phyloP scores from a whole-genome alignment of 1,284 basidiomycete species.

The Microbotryomycetes sp. region DNA sequence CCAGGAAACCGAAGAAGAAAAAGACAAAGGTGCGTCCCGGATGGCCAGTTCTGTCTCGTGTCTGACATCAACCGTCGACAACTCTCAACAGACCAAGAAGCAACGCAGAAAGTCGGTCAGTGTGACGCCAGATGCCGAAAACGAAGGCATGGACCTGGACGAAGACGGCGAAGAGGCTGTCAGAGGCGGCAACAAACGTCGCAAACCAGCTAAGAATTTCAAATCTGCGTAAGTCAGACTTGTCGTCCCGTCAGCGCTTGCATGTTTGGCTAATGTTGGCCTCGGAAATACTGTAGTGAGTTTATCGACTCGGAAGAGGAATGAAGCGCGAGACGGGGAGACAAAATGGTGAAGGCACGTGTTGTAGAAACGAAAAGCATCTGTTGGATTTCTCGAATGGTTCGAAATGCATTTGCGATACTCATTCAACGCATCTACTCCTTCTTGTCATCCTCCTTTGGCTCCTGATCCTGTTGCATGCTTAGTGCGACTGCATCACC shows the following conservation, averaged over 20 bases:
- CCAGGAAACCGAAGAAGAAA: conserved; percentile 43
- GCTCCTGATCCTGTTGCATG: not conserved
- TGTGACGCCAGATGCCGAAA: not conserved
- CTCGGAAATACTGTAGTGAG: conserved; percentile 5
- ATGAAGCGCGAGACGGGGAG: too few relatives aligned
- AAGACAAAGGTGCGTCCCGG: conserved; percentile 28
- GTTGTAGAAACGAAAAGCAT: too few relatives aligned
- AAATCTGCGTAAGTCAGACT: conserved; percentile 23
- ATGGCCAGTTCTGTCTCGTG: not conserved
- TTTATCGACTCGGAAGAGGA: conserved; percentile 24
- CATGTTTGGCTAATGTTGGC: not conserved
- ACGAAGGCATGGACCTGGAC: conserved; percentile 22
- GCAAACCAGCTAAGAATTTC: conserved; percentile 10
- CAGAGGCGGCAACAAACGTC: conserved; percentile 14
- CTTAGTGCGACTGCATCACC: not conserved
- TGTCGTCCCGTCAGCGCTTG: not conserved
- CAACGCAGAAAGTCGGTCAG: conserved; percentile 4
- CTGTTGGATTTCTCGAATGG: too few relatives aligned
- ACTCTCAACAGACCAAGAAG: conserved; percentile 10
- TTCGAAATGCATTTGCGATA: too few relatives aligned
- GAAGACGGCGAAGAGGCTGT: conserved; percentile 28
- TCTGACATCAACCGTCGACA: not conserved
- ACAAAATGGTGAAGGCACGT: too few relatives aligned
- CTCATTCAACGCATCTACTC: too few relatives aligned
- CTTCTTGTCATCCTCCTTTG: not conserved